Evolutionary conservation across 2,329 filamentous ascomycete genomes (phyloP), one percentile per base, ranked within the genome.

Genomic region (Sporothrix protearum): DNA sequence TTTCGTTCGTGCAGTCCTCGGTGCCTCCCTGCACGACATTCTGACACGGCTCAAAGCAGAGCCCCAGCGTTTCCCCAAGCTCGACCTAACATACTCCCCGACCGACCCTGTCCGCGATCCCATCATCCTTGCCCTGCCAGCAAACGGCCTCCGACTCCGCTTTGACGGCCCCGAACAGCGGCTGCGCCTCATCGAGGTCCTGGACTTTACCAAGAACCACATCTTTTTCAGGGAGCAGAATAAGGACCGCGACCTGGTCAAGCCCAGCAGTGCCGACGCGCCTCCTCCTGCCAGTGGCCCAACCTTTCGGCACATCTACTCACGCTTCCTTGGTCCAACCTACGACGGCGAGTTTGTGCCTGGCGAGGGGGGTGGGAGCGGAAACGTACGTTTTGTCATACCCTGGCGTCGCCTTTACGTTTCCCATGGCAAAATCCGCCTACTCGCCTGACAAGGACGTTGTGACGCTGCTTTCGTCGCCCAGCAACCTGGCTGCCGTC

Each of bases 131-230:
- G 86, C 85, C 22, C 87, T 99, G 3, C 92, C 94, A 0, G 86
- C 88, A 3, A 99, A 98, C 81, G 96, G 96, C 36, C 81, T 99
- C 39, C 91, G 95, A 14, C 83, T 99, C 69, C 93, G 93, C 55
- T 99, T 99, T 78, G 96, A 99, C 78, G 96, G 94, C 0, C 90
- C 92, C 3, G 94, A 98, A 77, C 96, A 99, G 81, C 89, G 95
- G 47, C 83, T 99, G 55, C 92, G 96, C 2, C 83, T 99, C 73
- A 93, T 99, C 76, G 96, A 99, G 80, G 89, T 98, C 8, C 82
- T 93, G 70, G 94, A 98, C 81, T 97, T 99, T 78, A 89, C 91
- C 63, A 96, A 93, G 80, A 93, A 89, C 74, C 88, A 90, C 73
- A 88, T 98, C 73, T 89, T 90, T 22, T 97, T 97, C 82, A 96